A percentile compares a stretch with the other conserved stretches of the same genome.
Conservation (phyloP, 2,329 filamentous ascomycete genomes). For the Aspergillus sp. region DNA sequence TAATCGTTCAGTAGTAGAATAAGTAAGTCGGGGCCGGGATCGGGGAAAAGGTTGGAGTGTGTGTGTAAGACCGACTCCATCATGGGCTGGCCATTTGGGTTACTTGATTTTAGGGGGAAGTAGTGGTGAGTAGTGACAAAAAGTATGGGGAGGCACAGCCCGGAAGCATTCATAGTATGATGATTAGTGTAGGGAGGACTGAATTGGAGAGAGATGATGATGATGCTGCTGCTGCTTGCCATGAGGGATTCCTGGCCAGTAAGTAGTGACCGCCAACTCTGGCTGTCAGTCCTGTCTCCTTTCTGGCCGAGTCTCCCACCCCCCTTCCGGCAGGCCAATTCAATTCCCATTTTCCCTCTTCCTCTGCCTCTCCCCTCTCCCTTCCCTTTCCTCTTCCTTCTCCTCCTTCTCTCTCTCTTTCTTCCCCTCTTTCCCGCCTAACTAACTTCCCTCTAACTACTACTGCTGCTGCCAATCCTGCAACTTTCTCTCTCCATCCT, state of each 20-base stretch:
- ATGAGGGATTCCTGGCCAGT: conserved; percentile 5
- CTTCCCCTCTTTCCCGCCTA: conserved; percentile 12
- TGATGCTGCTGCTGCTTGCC: conserved; percentile 2
- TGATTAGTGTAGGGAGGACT: not conserved
- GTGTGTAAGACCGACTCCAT: not conserved
- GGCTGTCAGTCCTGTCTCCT: no score
- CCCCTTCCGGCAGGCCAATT: conserved; percentile 6
- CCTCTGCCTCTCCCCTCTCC: conserved; percentile 10
- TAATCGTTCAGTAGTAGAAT: not conserved
- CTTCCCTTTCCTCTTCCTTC: conserved; percentile 2
- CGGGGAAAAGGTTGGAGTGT: not conserved
- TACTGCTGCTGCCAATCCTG: conserved; percentile 8
- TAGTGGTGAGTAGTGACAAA: not conserved
- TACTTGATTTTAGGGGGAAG: not conserved
- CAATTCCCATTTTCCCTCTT: not conserved
- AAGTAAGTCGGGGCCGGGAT: not conserved
- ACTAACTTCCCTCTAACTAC: conserved; percentile 3
- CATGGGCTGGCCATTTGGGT: not conserved
- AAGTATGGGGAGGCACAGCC: not conserved
- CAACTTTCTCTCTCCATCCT: conserved; percentile 16
- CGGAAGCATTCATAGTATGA: not conserved
- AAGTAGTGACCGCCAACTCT: not conserved
- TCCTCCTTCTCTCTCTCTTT: conserved; percentile 28
- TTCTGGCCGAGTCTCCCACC: not conserved
- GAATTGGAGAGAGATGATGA: not conserved